These are phyloP conservation scores for Nannizzia gypsea DNA, from an alignment of 2,329 filamentous ascomycete genomes.

Conservation along the genomic window DNA sequence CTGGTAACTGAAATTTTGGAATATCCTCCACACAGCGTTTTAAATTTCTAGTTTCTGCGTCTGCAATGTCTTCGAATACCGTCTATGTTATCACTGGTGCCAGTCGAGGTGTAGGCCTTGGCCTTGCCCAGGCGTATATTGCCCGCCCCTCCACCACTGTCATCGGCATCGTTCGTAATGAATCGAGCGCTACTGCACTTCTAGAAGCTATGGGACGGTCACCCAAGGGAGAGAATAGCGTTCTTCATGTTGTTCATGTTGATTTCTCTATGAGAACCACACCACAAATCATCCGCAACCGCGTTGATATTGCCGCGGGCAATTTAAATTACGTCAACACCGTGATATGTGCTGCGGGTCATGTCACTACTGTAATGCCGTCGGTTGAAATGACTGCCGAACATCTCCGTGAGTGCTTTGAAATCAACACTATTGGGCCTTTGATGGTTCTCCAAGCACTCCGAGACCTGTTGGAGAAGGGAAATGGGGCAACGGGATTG, in stretches of 20 bases:
- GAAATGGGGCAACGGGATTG: not conserved
- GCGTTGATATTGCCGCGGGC: conserved; percentile 11
- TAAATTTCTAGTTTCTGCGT: not conserved
- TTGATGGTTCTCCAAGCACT: conserved; percentile 18
- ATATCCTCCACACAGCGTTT: not conserved
- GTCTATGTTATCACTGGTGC: conserved; percentile 23
- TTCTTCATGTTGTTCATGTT: conserved; percentile 13
- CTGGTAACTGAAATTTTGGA: not conserved
- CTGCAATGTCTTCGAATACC: conserved; percentile 13
- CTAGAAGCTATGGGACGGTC: not conserved
- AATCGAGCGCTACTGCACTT: conserved; percentile 10
- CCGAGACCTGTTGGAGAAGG: conserved; percentile 15
- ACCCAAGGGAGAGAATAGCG: conserved; percentile 8
- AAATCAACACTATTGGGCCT: conserved; percentile 27
- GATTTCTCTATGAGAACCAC: conserved; percentile 16
- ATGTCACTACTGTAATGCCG: conserved; percentile 49
- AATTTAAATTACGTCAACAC: conserved; percentile 21
- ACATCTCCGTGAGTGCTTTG: conserved; percentile 15
- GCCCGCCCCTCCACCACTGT: conserved; percentile 16
- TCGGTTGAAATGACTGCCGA: conserved; percentile 29
- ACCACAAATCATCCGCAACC: conserved; percentile 9
- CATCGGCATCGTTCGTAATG: conserved; percentile 17
- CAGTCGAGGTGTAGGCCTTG: conserved; percentile 21
- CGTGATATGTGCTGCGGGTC: conserved; percentile 21
- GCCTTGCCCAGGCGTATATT: conserved; percentile 17